A percentile compares a stretch with the other conserved stretches of the same genome.
phyloP scores from a whole-genome alignment of 1,139 yeast species.

The Suhomyces bolitotheri region DNA sequence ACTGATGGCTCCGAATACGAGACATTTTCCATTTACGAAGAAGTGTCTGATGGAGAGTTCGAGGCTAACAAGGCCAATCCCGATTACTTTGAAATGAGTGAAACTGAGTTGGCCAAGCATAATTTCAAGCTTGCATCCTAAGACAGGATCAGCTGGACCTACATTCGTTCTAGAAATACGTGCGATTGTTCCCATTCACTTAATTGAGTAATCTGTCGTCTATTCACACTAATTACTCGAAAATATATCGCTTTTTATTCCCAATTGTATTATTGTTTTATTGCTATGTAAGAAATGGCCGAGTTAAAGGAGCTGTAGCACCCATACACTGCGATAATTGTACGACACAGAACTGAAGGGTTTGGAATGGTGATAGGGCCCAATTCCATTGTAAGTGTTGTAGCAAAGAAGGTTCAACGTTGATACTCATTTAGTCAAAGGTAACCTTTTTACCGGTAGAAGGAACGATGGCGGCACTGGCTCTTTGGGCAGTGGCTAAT shows the following conservation, averaged over 20 bases:
- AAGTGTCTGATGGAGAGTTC: slow-evolving; percentile 51
- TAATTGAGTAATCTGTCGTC: neutral
- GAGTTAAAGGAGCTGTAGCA: no score
- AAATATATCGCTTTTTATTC: slow-evolving; percentile 3
- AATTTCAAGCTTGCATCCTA: slow-evolving; percentile 1
- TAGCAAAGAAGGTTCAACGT: no score
- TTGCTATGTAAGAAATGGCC: no score
- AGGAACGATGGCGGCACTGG: slow-evolving; percentile 83
- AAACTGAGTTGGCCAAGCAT: slow-evolving; percentile 31
- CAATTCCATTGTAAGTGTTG: no score
- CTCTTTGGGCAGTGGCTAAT: slow-evolving; percentile 85
- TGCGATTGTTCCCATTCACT: no score
- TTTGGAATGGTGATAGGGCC: no score
- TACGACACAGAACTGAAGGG: no score
- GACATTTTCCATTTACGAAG: slow-evolving; percentile 49
- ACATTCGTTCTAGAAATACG: neutral
- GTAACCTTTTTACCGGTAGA: slow-evolving; percentile 87
- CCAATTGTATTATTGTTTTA: slow-evolving; percentile 9
- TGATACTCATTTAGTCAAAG: slow-evolving; percentile 50
- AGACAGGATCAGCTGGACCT: neutral
- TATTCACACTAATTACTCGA: slow-evolving; percentile 1
- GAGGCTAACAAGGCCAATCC: slow-evolving; percentile 48
- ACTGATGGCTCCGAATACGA: slow-evolving; percentile 23
- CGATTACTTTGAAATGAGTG: slow-evolving; percentile 48
- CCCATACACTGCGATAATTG: no score